Percentiles rank a stretch among this genome's conserved stretches.
Conservation (phyloP, 2,329 filamentous ascomycete genomes). For the Venturia effusa region DNA sequence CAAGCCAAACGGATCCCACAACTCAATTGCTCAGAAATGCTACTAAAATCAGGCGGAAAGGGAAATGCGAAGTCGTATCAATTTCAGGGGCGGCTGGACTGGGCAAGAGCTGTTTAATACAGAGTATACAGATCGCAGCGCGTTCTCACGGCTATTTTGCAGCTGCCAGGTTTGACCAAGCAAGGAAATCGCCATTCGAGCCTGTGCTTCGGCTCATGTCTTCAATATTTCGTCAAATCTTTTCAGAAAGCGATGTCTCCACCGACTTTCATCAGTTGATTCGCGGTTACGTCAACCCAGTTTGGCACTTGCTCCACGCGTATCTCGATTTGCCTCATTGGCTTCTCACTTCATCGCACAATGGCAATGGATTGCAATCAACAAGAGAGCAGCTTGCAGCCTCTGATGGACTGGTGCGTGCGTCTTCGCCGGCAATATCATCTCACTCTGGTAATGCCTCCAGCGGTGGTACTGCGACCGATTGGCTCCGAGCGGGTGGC, state of each 20-base stretch:
- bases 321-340: conserved; percentile 61
- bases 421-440: conserved; percentile 23
- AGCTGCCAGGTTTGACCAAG: conserved; percentile 48
- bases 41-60: conserved; percentile 39
- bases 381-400: neutral
- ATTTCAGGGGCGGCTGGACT: conserved; percentile 46
- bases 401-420: conserved; percentile 14
- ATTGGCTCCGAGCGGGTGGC: conserved; percentile 35
- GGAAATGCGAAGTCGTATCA: conserved; percentile 49
- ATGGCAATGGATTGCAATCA: neutral
- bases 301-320: conserved; percentile 46
- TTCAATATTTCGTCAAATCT: conserved; percentile 52
- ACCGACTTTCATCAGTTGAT: conserved; percentile 51
- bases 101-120: conserved; percentile 50
- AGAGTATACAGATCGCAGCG: conserved; percentile 45
- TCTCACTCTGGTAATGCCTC: conserved; percentile 16
- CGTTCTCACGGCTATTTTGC: conserved; percentile 50
- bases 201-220: conserved; percentile 50
- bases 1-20: neutral
- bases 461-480: conserved; percentile 22
- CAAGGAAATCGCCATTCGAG: conserved; percentile 49
- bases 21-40: conserved; percentile 26
- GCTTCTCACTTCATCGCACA: conserved; percentile 26
- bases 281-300: conserved; percentile 42
- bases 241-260: conserved; percentile 51